These are phyloP conservation scores for Pichia inconspicua DNA, from an alignment of 1,139 yeast genomes.

Conservation along the genomic window DNA sequence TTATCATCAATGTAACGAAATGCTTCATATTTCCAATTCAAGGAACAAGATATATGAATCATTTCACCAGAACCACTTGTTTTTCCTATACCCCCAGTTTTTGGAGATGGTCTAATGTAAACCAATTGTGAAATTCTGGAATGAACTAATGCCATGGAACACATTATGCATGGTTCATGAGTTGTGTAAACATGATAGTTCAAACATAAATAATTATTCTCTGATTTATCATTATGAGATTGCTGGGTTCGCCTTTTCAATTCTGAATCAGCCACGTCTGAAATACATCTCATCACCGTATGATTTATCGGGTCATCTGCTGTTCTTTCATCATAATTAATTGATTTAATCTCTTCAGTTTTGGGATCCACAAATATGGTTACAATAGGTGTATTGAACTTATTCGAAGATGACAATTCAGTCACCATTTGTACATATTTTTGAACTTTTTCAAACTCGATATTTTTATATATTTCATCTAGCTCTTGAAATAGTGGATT, in stretches of 20 bases:
- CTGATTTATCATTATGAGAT: constrained; percentile 6
- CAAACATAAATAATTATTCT: constrained; percentile 57
- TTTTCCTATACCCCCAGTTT: constrained; percentile 50
- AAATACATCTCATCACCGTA: constrained; percentile 66
- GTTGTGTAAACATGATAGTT: constrained; percentile 75
- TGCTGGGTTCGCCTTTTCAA: constrained; percentile 27
- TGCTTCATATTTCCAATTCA: constrained; percentile 77
- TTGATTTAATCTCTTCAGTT: constrained; percentile 31
- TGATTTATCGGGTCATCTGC: constrained; percentile 49
- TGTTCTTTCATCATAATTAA: constrained; percentile 34
- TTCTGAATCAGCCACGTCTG: constrained; percentile 48
- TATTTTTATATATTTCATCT: constrained; percentile 35
- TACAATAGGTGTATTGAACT: constrained; percentile 30
- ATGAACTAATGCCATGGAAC: constrained; percentile 92
- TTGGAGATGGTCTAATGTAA: constrained; percentile 41
- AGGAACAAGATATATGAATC: constrained; percentile 61
- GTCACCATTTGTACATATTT: constrained; percentile 33
- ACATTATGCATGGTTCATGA: constrained; percentile 96
- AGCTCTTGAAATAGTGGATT: constrained; percentile 75
- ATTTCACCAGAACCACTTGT: constrained; percentile 62
- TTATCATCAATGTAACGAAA: constrained; percentile 43
- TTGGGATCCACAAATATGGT: constrained; percentile 45
- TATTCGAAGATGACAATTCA: constrained; percentile 12
- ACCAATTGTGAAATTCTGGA: constrained; percentile 70
- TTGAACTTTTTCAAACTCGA: constrained; percentile 41